phyloP scores from a whole-genome alignment of 768 basidiomycete species.

The Lentinula sp. region DNA sequence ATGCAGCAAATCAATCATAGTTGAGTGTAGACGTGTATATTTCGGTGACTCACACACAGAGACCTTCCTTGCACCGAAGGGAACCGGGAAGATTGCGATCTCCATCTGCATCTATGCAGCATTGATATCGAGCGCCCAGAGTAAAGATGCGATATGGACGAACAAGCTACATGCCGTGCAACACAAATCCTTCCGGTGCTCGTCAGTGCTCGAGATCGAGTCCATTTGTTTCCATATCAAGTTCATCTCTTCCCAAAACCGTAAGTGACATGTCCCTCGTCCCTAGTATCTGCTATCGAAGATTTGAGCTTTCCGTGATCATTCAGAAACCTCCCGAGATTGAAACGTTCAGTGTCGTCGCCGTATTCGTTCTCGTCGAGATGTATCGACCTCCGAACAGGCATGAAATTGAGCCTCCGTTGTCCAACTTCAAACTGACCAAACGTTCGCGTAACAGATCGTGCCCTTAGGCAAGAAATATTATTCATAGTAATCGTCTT shows the following conservation, averaged over 20 bases:
- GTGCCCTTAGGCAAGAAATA: conserved; percentile 5
- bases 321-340: conserved; percentile 1
- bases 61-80: not conserved
- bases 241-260: conserved; percentile 17
- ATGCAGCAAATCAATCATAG: not conserved
- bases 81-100: not conserved
- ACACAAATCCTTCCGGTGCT: conserved; percentile 12
- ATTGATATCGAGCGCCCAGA: conserved; percentile 14
- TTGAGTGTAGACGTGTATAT: not conserved
- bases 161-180: conserved; percentile 24
- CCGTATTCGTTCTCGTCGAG: not conserved
- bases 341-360: not conserved
- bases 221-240: not conserved
- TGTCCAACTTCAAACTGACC: not conserved
- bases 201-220: not conserved
- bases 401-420: not conserved
- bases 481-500: conserved; percentile 11
- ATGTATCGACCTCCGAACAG: not conserved
- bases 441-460: conserved; percentile 6
- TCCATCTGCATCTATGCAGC: not conserved
- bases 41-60: not conserved
- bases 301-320: not conserved
- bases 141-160: conserved; percentile 19
- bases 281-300: conserved; percentile 7
- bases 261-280: conserved; percentile 17